A percentile compares a stretch with the other conserved stretches of the same genome.
Evolutionary conservation across 176 grass and related monocot species (phyloP).

Genomic region (Lolium perenne): DNA sequence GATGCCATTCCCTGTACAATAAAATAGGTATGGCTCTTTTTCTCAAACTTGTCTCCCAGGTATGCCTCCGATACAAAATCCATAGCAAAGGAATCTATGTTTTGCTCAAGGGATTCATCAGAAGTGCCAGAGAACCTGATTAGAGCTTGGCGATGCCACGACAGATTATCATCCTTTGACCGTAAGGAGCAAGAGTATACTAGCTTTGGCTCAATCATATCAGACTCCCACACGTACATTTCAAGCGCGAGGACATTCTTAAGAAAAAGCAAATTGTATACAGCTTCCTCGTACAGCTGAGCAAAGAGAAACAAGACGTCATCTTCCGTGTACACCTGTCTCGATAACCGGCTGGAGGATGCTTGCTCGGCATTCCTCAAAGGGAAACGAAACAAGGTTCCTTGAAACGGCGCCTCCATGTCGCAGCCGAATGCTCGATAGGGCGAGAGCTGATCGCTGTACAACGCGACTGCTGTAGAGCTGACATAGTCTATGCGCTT

Average conservation of each 20-base stretch:
- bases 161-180: constrained; percentile 58
- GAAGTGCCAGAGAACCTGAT: constrained; percentile 67
- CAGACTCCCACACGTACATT: constrained; percentile 91
- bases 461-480: constrained; percentile 71
- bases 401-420: constrained; percentile 74
- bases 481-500: constrained; percentile 96
- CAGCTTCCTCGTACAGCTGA: constrained; percentile 80
- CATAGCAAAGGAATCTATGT: constrained; percentile 69
- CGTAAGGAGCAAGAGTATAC: constrained; percentile 77
- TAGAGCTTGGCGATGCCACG: constrained; percentile 85
- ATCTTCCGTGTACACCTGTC: constrained; percentile 85
- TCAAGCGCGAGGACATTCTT: constrained; percentile 84
- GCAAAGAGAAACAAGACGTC: constrained; percentile 74
- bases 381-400: constrained; percentile 97
- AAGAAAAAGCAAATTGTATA: constrained; percentile 92
- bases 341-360: constrained; percentile 71
- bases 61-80: constrained; percentile 78
- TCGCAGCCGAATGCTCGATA: constrained; percentile 88
- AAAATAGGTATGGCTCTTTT: constrained; percentile 71
- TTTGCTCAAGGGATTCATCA: constrained; percentile 54
- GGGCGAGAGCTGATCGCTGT: constrained; percentile 78
- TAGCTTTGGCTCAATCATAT: constrained; percentile 64
- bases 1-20: constrained; percentile 86
- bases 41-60: constrained; percentile 59
- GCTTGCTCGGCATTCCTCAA: constrained; percentile 73